Evolutionary conservation across 495 filamentous ascomycete genomes (phyloP).

Genomic region (Evernia prunastri): DNA sequence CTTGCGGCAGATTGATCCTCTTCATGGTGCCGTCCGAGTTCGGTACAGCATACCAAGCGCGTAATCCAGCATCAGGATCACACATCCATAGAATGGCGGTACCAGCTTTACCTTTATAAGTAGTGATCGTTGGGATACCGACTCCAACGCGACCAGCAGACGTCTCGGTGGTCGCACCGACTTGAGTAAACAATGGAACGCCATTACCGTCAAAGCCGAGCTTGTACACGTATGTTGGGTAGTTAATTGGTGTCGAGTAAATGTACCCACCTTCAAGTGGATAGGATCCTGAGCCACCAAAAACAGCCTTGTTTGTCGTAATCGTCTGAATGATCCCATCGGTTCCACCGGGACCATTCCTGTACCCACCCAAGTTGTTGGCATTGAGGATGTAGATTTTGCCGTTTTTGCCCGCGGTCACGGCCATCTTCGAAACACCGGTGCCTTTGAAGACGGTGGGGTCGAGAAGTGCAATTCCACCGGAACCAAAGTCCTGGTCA

Average conservation of each 20-base stretch:
- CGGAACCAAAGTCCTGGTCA: constrained; percentile 34
- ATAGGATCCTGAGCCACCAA: constrained; percentile 21
- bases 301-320: constrained; percentile 21
- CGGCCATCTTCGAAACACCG: constrained; percentile 29
- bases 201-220: constrained; percentile 29
- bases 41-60: constrained; percentile 31
- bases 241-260: constrained; percentile 31
- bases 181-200: constrained; percentile 26
- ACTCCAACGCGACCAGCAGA: constrained; percentile 30
- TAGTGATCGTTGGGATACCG: constrained; percentile 37
- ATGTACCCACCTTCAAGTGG: constrained; percentile 38
- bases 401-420: constrained; percentile 34
- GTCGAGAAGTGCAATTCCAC: constrained; percentile 31
- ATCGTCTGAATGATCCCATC: constrained; percentile 33
- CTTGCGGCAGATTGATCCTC: constrained; percentile 27
- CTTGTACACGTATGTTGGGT: constrained; percentile 36
- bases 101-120: constrained; percentile 34
- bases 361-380: constrained; percentile 35
- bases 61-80: constrained; percentile 37
- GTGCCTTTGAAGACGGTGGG: constrained; percentile 28
- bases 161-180: constrained; percentile 29
- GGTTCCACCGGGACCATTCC: constrained; percentile 20
- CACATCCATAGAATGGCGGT: constrained; percentile 39
- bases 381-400: constrained; percentile 35
- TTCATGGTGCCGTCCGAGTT: constrained; percentile 21